phyloP scores from a whole-genome alignment of 2,329 filamentous ascomycete genomes.

The Aspergillus sp. region DNA sequence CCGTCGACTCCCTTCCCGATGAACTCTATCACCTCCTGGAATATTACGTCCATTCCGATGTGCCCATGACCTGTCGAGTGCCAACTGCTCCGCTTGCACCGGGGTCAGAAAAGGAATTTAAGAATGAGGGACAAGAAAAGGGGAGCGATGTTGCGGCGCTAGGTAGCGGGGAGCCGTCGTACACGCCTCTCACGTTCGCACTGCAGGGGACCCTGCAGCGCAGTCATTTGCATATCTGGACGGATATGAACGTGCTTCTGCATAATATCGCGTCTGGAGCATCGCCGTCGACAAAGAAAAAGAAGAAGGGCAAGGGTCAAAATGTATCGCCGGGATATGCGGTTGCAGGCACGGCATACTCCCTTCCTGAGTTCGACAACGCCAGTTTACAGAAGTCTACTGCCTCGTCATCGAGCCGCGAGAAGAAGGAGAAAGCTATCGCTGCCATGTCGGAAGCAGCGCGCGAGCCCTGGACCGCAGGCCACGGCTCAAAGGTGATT shows the following conservation, averaged over 20 bases:
- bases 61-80: slow-evolving; percentile 82
- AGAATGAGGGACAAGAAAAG: slow-evolving; percentile 31
- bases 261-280: slow-evolving; percentile 41
- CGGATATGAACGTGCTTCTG: slow-evolving; percentile 79
- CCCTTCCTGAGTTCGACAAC: slow-evolving; percentile 61
- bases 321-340: slow-evolving; percentile 62
- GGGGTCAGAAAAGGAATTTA: slow-evolving; percentile 18
- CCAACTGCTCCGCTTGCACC: slow-evolving; percentile 60
- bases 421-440: slow-evolving; percentile 34
- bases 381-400: slow-evolving; percentile 6
- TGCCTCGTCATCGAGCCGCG: slow-evolving; percentile 7
- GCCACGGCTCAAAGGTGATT: slow-evolving; percentile 57
- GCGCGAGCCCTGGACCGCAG: slow-evolving; percentile 41
- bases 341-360: slow-evolving; percentile 82
- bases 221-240: slow-evolving; percentile 83
- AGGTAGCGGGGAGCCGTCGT: slow-evolving; percentile 24
- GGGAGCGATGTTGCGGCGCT: slow-evolving; percentile 37
- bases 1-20: slow-evolving; percentile 46
- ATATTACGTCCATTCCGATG: slow-evolving; percentile 97
- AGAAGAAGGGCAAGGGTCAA: slow-evolving; percentile 45
- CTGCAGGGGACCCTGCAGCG: slow-evolving; percentile 81
- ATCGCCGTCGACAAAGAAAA: slow-evolving; percentile 13
- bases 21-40: slow-evolving; percentile 51
- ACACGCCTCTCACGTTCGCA: slow-evolving; percentile 77
- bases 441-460: slow-evolving; percentile 36